A percentile compares a stretch with the other conserved stretches of the same genome.
Conservation (phyloP, 495 filamentous ascomycete species). For the Penicillium macrosclerotiorum region DNA sequence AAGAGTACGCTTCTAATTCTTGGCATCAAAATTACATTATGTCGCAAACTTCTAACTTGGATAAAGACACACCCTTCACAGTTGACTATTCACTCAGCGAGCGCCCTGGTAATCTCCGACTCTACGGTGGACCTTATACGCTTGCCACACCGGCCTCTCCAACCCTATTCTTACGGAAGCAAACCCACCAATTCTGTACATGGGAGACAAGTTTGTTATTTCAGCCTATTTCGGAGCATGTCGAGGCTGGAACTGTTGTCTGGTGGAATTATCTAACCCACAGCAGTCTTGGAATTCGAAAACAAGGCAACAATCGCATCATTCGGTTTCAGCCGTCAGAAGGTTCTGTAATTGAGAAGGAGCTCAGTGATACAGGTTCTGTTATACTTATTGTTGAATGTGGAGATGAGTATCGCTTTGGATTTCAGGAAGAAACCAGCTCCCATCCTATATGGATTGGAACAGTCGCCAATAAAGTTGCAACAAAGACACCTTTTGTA, state of each 20-base stretch:
- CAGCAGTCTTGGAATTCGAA: constrained; percentile 34
- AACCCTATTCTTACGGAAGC: constrained; percentile 45
- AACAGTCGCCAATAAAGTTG: constrained; percentile 20
- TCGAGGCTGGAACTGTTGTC: constrained; percentile 40
- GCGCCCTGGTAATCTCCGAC: constrained; percentile 31
- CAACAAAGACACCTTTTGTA: constrained; percentile 31
- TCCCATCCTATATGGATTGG: constrained; percentile 25
- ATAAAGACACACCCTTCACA: constrained; percentile 29
- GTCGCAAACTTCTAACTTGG: background rate
- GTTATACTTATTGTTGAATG: constrained; percentile 29
- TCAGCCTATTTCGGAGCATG: constrained; percentile 20
- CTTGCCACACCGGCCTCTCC: constrained; percentile 39
- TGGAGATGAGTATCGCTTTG: constrained; percentile 29
- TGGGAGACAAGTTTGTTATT: constrained; percentile 39
- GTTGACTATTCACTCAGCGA: constrained; percentile 37
- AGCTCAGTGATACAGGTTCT: constrained; percentile 1
- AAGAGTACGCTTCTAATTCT: constrained; percentile 38
- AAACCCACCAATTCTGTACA: constrained; percentile 30
- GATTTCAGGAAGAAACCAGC: constrained; percentile 19
- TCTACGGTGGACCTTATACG: constrained; percentile 42
- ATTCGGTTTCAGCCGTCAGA: constrained; percentile 25
- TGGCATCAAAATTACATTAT: too few relatives aligned
- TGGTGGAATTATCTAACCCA: constrained; percentile 45
- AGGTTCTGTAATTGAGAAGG: constrained; percentile 11
- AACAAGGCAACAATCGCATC: constrained; percentile 11